Conservation (phyloP, 768 basidiomycete species). For the Amanita rubescens region DNA sequence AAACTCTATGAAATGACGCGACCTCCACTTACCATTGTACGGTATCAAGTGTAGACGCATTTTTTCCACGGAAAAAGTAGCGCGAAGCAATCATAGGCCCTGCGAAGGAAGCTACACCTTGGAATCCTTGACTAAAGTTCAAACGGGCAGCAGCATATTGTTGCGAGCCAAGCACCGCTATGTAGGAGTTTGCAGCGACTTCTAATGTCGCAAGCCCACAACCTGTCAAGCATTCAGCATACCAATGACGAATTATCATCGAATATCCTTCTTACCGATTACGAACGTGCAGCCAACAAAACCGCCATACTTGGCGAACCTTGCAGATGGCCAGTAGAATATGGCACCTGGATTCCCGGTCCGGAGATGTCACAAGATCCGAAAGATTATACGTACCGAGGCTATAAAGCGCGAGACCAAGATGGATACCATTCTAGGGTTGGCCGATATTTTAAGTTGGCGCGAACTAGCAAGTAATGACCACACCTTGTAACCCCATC, state of each 20-base stretch:
- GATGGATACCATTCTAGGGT: constrained; percentile 46
- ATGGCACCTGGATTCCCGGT: constrained; percentile 47
- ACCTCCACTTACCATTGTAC: constrained; percentile 49
- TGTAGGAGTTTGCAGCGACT: constrained; percentile 78
- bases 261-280: constrained; percentile 36
- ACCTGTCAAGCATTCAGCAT: constrained; percentile 25
- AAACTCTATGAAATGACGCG: not conserved
- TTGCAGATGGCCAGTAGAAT: constrained; percentile 76
- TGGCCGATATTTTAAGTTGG: not conserved
- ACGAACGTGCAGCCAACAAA: constrained; percentile 72
- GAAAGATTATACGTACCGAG: constrained; percentile 28
- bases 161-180: constrained; percentile 58
- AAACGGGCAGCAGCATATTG: constrained; percentile 68
- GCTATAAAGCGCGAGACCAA: constrained; percentile 53
- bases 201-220: constrained; percentile 63
- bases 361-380: not conserved
- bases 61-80: constrained; percentile 66
- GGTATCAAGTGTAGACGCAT: constrained; percentile 53
- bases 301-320: constrained; percentile 58
- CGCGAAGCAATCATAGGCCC: constrained; percentile 70
- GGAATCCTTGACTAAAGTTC: constrained; percentile 77
- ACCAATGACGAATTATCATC: not conserved
- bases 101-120: constrained; percentile 66
- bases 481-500: constrained; percentile 56
- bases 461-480: not conserved